Conservation (phyloP, 768 basidiomycete species). For the Xerocomellus chrysenteron region DNA sequence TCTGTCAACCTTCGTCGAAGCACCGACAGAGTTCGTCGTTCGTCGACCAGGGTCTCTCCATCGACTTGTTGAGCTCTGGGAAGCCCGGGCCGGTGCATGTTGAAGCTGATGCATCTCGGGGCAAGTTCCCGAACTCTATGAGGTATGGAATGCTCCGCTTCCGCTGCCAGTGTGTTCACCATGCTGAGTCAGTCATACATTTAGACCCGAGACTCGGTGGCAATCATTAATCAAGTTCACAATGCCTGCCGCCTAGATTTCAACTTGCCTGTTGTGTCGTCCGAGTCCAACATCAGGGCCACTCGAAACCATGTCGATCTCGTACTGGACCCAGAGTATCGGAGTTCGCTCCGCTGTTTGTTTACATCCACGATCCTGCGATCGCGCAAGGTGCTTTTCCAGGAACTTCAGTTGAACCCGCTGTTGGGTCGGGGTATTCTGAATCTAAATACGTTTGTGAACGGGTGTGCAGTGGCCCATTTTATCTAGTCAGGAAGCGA, state of each 20-base stretch:
- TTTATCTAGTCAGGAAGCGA: neutral
- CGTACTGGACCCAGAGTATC: neutral
- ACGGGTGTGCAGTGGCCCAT: neutral
- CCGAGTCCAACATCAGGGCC: conserved; percentile 20
- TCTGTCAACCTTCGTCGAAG: neutral
- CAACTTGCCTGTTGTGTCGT: conserved; percentile 11
- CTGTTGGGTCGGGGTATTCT: neutral
- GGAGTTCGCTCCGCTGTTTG: neutral
- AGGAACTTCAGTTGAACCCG: neutral
- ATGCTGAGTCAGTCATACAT: neutral
- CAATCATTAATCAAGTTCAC: conserved; percentile 24
- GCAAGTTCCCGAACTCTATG: conserved; percentile 19
- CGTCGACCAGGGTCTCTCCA: conserved; percentile 33
- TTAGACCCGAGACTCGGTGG: conserved; percentile 23
- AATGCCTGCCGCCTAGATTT: conserved; percentile 36
- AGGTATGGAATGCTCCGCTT: conserved; percentile 10
- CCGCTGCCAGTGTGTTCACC: too few species aligned
- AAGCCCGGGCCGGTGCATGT: conserved; percentile 33
- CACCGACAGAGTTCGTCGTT: conserved; percentile 36
- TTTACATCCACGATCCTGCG: conserved; percentile 1
- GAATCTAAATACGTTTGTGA: neutral
- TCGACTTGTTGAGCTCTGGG: conserved; percentile 24
- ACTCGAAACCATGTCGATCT: neutral
- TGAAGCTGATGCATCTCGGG: conserved; percentile 36
- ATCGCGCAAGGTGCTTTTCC: neutral